These are phyloP conservation scores for Suhomyces sp. DNA, from an alignment of 805 yeast genomes.

Conservation along the genomic window DNA sequence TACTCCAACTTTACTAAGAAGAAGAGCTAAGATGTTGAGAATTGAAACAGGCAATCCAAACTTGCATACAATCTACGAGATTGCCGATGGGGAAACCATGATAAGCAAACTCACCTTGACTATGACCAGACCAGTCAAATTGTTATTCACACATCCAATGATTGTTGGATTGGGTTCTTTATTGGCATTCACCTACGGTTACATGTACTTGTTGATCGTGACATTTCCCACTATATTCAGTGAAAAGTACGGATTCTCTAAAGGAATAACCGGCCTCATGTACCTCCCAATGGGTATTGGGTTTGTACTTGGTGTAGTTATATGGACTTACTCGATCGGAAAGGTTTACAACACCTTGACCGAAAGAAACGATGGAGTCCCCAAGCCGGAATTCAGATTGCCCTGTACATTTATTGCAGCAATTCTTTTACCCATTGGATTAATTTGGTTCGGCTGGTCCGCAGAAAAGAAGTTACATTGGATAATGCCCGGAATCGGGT, in stretches of 20 bases:
- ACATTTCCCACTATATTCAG: conserved; percentile 57
- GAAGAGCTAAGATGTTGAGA: conserved; percentile 47
- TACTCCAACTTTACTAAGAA: conserved; percentile 49
- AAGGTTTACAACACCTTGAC: conserved; percentile 35
- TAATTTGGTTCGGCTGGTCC: conserved; percentile 73
- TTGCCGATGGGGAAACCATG: conserved; percentile 48
- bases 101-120: conserved; percentile 41
- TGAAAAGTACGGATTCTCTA: conserved; percentile 42
- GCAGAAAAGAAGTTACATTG: conserved; percentile 55
- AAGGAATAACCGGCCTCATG: conserved; percentile 56
- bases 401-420: conserved; percentile 52
- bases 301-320: conserved; percentile 44
- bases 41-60: conserved; percentile 53
- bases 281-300: conserved; percentile 59
- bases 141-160: conserved; percentile 59
- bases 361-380: conserved; percentile 47
- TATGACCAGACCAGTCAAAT: conserved; percentile 51
- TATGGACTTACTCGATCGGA: conserved; percentile 48
- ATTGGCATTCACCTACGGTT: conserved; percentile 66
- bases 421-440: conserved; percentile 53
- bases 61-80: conserved; percentile 60
- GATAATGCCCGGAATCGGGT: conserved; percentile 64
- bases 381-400: conserved; percentile 60
- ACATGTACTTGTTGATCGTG: conserved; percentile 60
- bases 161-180: conserved; percentile 59